Evolutionary conservation across 768 basidiomycete species (phyloP), one percentile per base, ranked within the genome.

Genomic region (Phylloporus arenicola): DNA sequence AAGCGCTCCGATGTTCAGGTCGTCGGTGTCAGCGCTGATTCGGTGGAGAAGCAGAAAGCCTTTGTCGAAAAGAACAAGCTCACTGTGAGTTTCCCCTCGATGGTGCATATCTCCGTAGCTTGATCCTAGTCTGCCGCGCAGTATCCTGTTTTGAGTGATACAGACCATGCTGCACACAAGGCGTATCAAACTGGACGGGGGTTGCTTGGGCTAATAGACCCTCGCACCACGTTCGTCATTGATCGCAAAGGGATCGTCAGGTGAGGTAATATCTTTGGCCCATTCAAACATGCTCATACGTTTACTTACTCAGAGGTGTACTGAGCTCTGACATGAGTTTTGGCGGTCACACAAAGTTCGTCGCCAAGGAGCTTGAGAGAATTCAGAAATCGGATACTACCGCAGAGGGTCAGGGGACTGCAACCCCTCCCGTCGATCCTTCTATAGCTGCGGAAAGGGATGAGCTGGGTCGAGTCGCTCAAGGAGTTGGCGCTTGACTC

Each of bases 91-190:
- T 20, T 30, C 45, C 9, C 42, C 13, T 13, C 20, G 20, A 35
- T 11, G 27, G 34, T 29, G 5, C 22, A 24, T 22, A 4, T 25
- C 12, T 42, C 17, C 22, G 16, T 1, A 20, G 25, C 39, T 30
- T 44, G 35, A 47, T 16, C 22, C 19, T 41, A 37, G 31, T 16
- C 34, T 6, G 35, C 37, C 25, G 11, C 11, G 10, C 52, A 88
- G 86, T 92, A 86, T 68, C 88, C 88, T 4, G 77, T 92, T 20
- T 68, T 93, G 57, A 88, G 86, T 57, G 91, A 93, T 57, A 63
- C 68, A 17, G 74, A 81, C 12, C 83, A 83, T 35, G 72, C 75
- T 48, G 82, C 77, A 3, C 74, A 82, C 56, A 80, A 82, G 59
- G 73, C 77, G 3, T 92, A 86, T 59, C 68, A 74, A 2, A 75